phyloP scores from a whole-genome alignment of 495 filamentous ascomycete species.

The Xylaria longipes region DNA sequence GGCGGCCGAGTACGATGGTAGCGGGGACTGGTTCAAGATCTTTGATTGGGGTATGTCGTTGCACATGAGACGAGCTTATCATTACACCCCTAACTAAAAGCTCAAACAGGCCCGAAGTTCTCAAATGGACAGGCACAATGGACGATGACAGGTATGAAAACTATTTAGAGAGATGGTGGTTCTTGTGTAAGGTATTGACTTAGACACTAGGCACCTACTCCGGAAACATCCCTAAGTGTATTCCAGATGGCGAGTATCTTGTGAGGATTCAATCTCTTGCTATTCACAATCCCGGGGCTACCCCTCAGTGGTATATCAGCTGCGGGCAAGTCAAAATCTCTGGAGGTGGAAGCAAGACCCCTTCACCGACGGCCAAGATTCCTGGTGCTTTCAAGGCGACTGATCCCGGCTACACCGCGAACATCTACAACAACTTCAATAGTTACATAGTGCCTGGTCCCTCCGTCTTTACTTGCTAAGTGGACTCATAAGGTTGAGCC shows the following conservation, averaged over 20 bases:
- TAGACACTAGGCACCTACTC: constrained; percentile 48
- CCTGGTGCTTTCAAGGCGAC: constrained; percentile 61
- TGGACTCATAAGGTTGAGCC: neutral
- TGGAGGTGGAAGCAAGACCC: constrained; percentile 57
- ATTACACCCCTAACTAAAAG: neutral
- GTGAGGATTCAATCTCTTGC: constrained; percentile 67
- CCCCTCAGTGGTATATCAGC: constrained; percentile 60
- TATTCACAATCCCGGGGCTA: constrained; percentile 63
- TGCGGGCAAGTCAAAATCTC: constrained; percentile 67
- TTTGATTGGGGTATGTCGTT: constrained; percentile 47
- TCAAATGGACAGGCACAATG: constrained; percentile 43
- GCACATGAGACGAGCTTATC: constrained; percentile 16
- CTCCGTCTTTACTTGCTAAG: constrained; percentile 36
- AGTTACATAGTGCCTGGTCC: constrained; percentile 38
- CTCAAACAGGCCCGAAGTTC: constrained; percentile 41
- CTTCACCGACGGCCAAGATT: constrained; percentile 55
- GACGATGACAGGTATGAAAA: constrained; percentile 47
- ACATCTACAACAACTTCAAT: constrained; percentile 41
- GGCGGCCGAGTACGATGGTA: constrained; percentile 54
- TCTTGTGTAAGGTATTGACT: neutral
- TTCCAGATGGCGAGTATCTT: constrained; percentile 66
- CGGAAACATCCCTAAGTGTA: constrained; percentile 60
- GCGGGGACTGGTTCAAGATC: constrained; percentile 62
- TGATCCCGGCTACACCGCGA: constrained; percentile 56
- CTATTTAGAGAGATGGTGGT: neutral